Evolutionary conservation across 2,329 filamentous ascomycete species (phyloP).

Genomic region (Shiraia bambusicola): DNA sequence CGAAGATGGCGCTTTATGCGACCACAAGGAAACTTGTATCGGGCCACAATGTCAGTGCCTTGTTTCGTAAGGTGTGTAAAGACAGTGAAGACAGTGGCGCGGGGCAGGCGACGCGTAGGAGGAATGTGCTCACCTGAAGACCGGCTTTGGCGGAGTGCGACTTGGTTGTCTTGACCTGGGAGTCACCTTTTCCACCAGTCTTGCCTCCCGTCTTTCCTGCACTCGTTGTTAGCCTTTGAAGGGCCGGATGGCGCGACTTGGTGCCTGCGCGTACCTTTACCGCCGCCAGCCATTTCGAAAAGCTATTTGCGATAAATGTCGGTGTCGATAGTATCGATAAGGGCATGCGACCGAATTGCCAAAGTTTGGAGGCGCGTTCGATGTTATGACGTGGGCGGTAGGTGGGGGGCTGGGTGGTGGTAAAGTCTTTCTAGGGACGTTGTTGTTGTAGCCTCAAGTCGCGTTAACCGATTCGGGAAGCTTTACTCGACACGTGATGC

Average conservation of each 20-base stretch:
- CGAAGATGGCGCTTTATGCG: slow-evolving; percentile 99
- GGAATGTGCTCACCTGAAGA: slow-evolving; percentile 73
- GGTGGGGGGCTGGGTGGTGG: slow-evolving; percentile 36
- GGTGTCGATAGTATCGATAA: slow-evolving; percentile 30
- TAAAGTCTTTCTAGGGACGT: slow-evolving; percentile 35
- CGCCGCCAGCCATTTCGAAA: slow-evolving; percentile 69
- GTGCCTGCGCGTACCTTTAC: slow-evolving; percentile 73
- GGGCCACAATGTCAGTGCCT: slow-evolving; percentile 27
- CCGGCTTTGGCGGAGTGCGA: slow-evolving; percentile 91
- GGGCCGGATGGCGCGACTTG: slow-evolving; percentile 21
- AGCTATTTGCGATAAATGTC: slow-evolving; percentile 21
- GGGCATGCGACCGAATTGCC: slow-evolving; percentile 36
- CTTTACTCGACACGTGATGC: slow-evolving; percentile 21
- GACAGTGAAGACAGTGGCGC: slow-evolving; percentile 14
- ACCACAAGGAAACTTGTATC: slow-evolving; percentile 87
- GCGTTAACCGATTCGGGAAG: slow-evolving; percentile 33
- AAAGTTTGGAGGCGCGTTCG: slow-evolving; percentile 22
- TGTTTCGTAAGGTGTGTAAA: slow-evolving; percentile 11
- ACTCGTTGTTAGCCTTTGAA: slow-evolving; percentile 21
- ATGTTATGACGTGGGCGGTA: slow-evolving; percentile 36
- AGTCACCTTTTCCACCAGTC: slow-evolving; percentile 78
- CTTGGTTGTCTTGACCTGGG: slow-evolving; percentile 85
- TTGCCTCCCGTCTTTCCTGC: slow-evolving; percentile 72
- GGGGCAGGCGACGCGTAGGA: slow-evolving; percentile 24
- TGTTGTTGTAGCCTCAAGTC: slow-evolving; percentile 29